These are phyloP conservation scores for Hermanozyma aechmeae DNA, from an alignment of 805 yeast genomes.

Conservation along the genomic window DNA sequence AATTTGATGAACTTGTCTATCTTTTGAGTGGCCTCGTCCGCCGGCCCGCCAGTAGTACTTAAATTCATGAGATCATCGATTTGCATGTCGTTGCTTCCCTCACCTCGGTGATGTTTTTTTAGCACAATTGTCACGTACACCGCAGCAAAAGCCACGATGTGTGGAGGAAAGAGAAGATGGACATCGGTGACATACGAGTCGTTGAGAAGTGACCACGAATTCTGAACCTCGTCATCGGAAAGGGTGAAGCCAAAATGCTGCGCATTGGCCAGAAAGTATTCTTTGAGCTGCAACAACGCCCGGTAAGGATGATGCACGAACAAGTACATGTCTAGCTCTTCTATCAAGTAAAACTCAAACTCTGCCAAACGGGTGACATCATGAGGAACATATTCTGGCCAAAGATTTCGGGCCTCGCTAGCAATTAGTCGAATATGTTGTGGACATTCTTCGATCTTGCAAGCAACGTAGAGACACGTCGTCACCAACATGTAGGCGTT, in stretches of 20 bases:
- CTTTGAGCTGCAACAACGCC: conserved; percentile 45
- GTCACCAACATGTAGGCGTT: conserved; percentile 76
- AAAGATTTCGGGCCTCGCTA: conserved; percentile 74
- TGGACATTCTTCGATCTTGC: conserved; percentile 93
- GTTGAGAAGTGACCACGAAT: conserved; percentile 82
- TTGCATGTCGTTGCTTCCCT: conserved; percentile 20
- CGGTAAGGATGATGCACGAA: conserved; percentile 72
- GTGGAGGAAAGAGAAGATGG: conserved; percentile 80
- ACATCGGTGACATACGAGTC: conserved; percentile 86
- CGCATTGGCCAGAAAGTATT: conserved; percentile 28
- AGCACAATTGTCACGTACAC: conserved; percentile 69
- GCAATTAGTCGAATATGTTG: conserved; percentile 81
- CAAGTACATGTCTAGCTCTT: conserved; percentile 68
- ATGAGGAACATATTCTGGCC: conserved; percentile 94
- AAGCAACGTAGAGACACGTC: conserved; percentile 79
- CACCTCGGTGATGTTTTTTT: conserved; percentile 22
- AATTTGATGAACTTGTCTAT: conserved; percentile 53
- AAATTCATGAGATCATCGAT: conserved; percentile 29
- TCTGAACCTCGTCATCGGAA: conserved; percentile 64
- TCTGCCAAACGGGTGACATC: conserved; percentile 90
- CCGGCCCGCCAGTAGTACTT: too few species aligned
- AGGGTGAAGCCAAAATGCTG: conserved; percentile 23
- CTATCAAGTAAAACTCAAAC: conserved; percentile 88
- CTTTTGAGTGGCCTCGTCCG: conserved; percentile 32
- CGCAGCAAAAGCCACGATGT: conserved; percentile 73